These are phyloP conservation scores for Arthroderma sp. DNA, from an alignment of 2,329 filamentous ascomycete species.

Conservation along the genomic window DNA sequence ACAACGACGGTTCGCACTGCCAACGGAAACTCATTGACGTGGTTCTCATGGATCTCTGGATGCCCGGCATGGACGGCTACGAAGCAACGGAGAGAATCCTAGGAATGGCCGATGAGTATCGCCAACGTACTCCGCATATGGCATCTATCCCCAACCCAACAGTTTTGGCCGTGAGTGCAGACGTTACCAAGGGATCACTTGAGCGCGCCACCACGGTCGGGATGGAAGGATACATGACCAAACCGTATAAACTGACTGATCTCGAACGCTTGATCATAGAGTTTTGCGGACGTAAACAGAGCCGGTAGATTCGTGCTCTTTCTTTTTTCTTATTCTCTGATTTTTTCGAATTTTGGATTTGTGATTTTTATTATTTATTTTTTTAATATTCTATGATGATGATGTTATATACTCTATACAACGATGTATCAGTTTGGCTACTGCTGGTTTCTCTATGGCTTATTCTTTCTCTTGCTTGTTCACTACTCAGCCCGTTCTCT, in stretches of 20 bases:
- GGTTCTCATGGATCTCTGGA: conserved; percentile 64
- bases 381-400: not conserved
- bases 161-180: conserved; percentile 52
- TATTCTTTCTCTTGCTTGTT: too few relatives aligned
- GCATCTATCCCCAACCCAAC: conserved; percentile 25
- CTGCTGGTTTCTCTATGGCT: too few relatives aligned
- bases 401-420: not conserved
- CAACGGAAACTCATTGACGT: conserved; percentile 40
- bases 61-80: conserved; percentile 61
- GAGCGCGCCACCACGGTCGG: conserved; percentile 47
- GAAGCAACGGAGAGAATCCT: conserved; percentile 53
- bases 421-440: too few relatives aligned
- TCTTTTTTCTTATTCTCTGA: not conserved
- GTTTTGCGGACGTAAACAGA: conserved; percentile 24
- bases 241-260: conserved; percentile 52
- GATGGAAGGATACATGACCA: conserved; percentile 57
- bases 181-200: conserved; percentile 52
- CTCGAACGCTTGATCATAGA: conserved; percentile 46
- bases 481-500: too few relatives aligned
- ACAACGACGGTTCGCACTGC: conserved; percentile 2
- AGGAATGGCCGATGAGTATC: conserved; percentile 34
- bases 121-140: conserved; percentile 11
- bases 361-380: not conserved
- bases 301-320: not conserved
- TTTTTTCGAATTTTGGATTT: not conserved